A percentile compares a stretch with the other conserved stretches of the same genome.
These are phyloP conservation scores for Gaillardinia entomophila DNA, from an alignment of 805 yeast species.

Conservation along the genomic window DNA sequence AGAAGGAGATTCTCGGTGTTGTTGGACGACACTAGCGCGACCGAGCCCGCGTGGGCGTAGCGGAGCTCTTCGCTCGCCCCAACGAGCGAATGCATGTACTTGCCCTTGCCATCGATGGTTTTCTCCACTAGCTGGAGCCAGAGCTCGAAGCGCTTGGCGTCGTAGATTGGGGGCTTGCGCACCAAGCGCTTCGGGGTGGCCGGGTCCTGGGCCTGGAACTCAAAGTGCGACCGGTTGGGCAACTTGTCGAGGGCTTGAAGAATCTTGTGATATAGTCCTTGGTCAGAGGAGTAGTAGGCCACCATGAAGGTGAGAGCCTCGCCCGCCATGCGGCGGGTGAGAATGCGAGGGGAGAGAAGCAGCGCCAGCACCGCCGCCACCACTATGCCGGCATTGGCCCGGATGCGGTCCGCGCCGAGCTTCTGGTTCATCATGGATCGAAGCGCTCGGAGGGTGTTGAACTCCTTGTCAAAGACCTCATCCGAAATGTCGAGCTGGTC, in stretches of 20 bases:
- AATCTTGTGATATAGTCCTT: slow-evolving; percentile 50
- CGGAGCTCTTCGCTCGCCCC: slow-evolving; percentile 86
- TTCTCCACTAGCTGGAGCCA: slow-evolving; percentile 67
- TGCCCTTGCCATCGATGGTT: slow-evolving; percentile 80
- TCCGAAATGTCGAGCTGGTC: slow-evolving; percentile 32
- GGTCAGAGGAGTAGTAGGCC: slow-evolving; percentile 29
- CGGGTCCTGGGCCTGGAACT: slow-evolving; percentile 27
- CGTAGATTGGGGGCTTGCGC: slow-evolving; percentile 30
- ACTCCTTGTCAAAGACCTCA: slow-evolving; percentile 65
- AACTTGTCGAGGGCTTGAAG: slow-evolving; percentile 46
- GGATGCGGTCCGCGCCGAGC: slow-evolving; percentile 56
- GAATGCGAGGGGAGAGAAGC: slow-evolving; percentile 64
- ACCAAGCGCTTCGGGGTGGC: slow-evolving; percentile 21
- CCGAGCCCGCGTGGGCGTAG: slow-evolving; percentile 9
- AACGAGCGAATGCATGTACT: slow-evolving; percentile 76
- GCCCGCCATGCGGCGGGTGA: slow-evolving; percentile 74
- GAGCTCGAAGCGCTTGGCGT: slow-evolving; percentile 50
- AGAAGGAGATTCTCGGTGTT: slow-evolving; percentile 56
- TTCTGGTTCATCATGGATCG: slow-evolving; percentile 64
- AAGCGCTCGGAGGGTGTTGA: slow-evolving; percentile 69
- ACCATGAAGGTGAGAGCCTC: slow-evolving; percentile 58
- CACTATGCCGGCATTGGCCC: slow-evolving; percentile 33
- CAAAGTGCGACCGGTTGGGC: slow-evolving; percentile 32
- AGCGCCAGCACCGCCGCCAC: slow-evolving; percentile 67
- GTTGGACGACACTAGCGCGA: slow-evolving; percentile 30